phyloP scores from a whole-genome alignment of 1,284 basidiomycete genomes.

The Ceratobasidium sp. region DNA sequence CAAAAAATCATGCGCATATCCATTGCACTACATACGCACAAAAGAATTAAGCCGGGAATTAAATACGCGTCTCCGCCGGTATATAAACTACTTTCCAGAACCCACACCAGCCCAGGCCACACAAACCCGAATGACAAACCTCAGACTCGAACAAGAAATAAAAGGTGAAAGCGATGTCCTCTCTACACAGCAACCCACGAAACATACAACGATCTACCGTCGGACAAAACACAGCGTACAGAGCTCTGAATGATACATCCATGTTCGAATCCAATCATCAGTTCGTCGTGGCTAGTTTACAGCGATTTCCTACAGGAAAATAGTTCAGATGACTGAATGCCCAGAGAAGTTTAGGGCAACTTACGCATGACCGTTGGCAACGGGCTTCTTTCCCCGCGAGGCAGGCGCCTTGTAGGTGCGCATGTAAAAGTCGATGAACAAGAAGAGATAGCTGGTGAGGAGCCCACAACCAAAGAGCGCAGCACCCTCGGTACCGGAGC shows the following conservation, averaged over 20 bases:
- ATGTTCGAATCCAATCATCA: slow-evolving; percentile 33
- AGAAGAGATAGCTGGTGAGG: slow-evolving; percentile 88
- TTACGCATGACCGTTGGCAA: slow-evolving; percentile 40
- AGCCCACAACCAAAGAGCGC: slow-evolving; percentile 91
- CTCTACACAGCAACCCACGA: slow-evolving; percentile 1
- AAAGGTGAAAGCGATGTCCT: slow-evolving; percentile 30
- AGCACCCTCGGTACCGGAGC: slow-evolving; percentile 89
- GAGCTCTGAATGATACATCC: slow-evolving; percentile 36
- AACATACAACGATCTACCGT: slow-evolving; percentile 31
- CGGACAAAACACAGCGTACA: slow-evolving; percentile 43
- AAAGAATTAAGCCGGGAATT: slow-evolving; percentile 16
- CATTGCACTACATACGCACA: slow-evolving; percentile 29
- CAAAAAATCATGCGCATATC: slow-evolving; percentile 37
- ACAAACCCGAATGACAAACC: slow-evolving; percentile 19
- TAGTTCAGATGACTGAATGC: neutral
- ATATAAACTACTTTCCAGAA: slow-evolving; percentile 44
- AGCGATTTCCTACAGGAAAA: slow-evolving; percentile 26
- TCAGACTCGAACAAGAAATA: slow-evolving; percentile 26
- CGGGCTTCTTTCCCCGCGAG: slow-evolving; percentile 44
- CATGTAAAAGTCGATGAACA: slow-evolving; percentile 93
- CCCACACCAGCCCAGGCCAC: slow-evolving; percentile 8
- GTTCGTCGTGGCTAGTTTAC: slow-evolving; percentile 33
- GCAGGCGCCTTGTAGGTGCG: slow-evolving; percentile 78
- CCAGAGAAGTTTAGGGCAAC: neutral
- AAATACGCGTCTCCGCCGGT: slow-evolving; percentile 41